phyloP scores from a whole-genome alignment of 2,329 filamentous ascomycete genomes.

The Clonostachys rhizophaga region DNA sequence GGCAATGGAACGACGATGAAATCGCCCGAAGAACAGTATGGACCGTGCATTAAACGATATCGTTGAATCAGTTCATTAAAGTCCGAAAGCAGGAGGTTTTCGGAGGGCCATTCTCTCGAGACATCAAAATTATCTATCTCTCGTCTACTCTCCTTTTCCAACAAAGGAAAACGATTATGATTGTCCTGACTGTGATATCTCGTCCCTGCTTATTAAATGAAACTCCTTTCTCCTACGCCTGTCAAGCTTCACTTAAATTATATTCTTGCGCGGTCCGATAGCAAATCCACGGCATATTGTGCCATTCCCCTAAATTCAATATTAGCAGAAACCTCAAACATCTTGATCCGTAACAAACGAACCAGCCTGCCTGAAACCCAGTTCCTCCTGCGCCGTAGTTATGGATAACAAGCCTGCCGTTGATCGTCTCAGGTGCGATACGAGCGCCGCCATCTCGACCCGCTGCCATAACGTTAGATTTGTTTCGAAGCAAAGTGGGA shows the following conservation, averaged over 20 bases:
- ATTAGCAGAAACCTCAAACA: not conserved
- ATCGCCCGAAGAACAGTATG: too few species aligned
- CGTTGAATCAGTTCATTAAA: too few species aligned
- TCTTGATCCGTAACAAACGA: not conserved
- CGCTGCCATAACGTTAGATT: slow-evolving; percentile 1
- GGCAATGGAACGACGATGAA: too few species aligned
- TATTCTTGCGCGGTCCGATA: not conserved
- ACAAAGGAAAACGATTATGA: too few species aligned
- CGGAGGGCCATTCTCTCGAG: too few species aligned
- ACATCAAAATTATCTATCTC: not conserved
- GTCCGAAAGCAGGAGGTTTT: too few species aligned
- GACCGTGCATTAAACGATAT: too few species aligned
- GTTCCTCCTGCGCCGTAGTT: slow-evolving; percentile 18
- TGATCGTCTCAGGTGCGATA: slow-evolving; percentile 17
- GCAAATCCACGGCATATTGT: slow-evolving; percentile 3
- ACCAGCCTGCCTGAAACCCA: slow-evolving; percentile 18
- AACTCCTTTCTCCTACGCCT: too few species aligned
- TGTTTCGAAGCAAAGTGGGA: not conserved
- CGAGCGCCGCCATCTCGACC: slow-evolving; percentile 18
- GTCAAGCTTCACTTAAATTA: not conserved
- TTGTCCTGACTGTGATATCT: too few species aligned
- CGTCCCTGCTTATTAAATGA: not conserved
- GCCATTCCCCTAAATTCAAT: slow-evolving; percentile 6
- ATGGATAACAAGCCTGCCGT: slow-evolving; percentile 13
- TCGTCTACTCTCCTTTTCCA: not conserved